Conservation (phyloP, 1,139 yeast genomes). For the Arxiozyma slooffiae region DNA sequence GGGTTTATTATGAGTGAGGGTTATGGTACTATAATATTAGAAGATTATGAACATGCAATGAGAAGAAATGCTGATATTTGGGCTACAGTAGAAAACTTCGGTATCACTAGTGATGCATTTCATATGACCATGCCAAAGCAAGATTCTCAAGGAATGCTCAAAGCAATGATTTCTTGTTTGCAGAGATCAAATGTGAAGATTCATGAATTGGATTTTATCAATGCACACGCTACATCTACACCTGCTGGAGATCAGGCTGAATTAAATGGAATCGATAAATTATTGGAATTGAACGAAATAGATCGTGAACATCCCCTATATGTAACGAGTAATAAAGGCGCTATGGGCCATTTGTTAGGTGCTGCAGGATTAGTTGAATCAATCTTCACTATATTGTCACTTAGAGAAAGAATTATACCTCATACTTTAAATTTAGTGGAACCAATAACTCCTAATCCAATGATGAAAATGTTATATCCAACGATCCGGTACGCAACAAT, state of each 20-base stretch:
- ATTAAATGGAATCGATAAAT: conserved; percentile 56
- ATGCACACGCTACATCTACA: conserved; percentile 97
- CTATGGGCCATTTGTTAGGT: conserved; percentile 88
- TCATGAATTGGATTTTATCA: conserved; percentile 56
- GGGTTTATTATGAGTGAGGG: conserved; percentile 97
- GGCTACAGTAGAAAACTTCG: conserved; percentile 80
- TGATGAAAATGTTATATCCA: neutral
- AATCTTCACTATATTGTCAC: conserved; percentile 62
- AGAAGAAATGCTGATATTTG: conserved; percentile 57
- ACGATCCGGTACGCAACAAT: conserved; percentile 26
- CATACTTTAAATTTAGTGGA: conserved; percentile 66
- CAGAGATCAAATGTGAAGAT: conserved; percentile 39
- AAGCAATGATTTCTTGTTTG: conserved; percentile 76
- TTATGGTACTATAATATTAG: conserved; percentile 69
- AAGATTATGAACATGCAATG: conserved; percentile 66
- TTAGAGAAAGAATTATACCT: conserved; percentile 52
- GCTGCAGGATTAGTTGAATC: conserved; percentile 96
- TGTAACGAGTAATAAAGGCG: conserved; percentile 80
- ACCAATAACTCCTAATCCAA: conserved; percentile 33
- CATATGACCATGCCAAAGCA: conserved; percentile 89
- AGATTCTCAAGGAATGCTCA: conserved; percentile 73
- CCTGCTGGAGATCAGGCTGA: conserved; percentile 84
- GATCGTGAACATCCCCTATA: conserved; percentile 31
- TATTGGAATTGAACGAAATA: conserved; percentile 18
- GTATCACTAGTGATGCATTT: conserved; percentile 81